Evolutionary conservation across 495 filamentous ascomycete species (phyloP).

Genomic region (Penicillium argentinense): DNA sequence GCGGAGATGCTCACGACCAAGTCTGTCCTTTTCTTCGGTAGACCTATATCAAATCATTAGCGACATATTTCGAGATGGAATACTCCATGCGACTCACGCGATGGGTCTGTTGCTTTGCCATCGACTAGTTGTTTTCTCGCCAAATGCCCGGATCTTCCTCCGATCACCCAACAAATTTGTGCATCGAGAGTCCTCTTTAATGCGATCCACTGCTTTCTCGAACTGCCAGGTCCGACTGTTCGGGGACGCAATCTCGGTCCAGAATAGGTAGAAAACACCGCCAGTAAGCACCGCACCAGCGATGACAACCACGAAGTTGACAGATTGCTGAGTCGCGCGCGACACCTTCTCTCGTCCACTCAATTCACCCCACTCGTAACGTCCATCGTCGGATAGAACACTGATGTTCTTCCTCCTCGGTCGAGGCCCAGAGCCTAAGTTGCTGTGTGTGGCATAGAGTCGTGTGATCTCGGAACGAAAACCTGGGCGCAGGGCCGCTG

Average conservation of each 20-base stretch:
- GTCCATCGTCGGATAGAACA: constrained; percentile 77
- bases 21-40: constrained; percentile 62
- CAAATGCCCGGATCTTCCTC: constrained; percentile 77
- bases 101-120: constrained; percentile 87
- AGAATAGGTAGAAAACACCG: constrained; percentile 75
- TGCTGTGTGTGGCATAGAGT: constrained; percentile 56
- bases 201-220: constrained; percentile 78
- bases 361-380: constrained; percentile 76
- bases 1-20: constrained; percentile 76
- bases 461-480: constrained; percentile 28
- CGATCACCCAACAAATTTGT: constrained; percentile 71
- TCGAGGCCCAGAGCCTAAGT: constrained; percentile 33
- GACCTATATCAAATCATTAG: constrained; percentile 45
- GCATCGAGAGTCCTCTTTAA: constrained; percentile 70
- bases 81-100: constrained; percentile 54
- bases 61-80: not conserved
- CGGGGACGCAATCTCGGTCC: constrained; percentile 80
- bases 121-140: constrained; percentile 76
- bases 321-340: constrained; percentile 83
- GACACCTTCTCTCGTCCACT: constrained; percentile 74
- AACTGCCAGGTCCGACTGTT: constrained; percentile 86
- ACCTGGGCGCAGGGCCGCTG: constrained; percentile 10
- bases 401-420: constrained; percentile 65
- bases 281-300: constrained; percentile 74
- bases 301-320: constrained; percentile 79